A percentile compares a stretch with the other conserved stretches of the same genome.
Evolutionary conservation across 192 early-diverging fungal species (phyloP).

Genomic region (Backusella mclennaniae): DNA sequence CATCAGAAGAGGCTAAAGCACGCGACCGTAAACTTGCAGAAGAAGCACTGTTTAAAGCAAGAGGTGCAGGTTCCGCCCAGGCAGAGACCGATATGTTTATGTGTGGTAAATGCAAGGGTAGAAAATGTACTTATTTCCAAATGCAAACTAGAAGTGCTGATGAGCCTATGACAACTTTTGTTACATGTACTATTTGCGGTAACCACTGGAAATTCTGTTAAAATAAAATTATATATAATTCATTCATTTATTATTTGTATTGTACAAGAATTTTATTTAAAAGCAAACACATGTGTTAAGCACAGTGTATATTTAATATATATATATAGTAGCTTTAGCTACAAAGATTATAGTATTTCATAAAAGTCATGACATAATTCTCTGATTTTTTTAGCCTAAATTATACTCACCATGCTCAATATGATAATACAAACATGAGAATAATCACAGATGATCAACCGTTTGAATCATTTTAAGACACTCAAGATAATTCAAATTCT

Average conservation of each 20-base stretch:
- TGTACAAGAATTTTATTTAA: not conserved
- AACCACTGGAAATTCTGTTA: conserved; percentile 76
- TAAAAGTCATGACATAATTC: too few relatives aligned
- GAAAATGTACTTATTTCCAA: conserved; percentile 91
- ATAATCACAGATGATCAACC: too few relatives aligned
- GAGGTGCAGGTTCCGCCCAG: conserved; percentile 66
- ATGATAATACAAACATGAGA: too few relatives aligned
- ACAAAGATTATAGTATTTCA: too few relatives aligned
- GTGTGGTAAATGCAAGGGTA: conserved; percentile 88
- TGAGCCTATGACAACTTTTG: conserved; percentile 99
- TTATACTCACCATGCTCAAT: too few relatives aligned
- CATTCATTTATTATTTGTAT: not conserved
- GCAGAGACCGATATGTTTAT: conserved; percentile 93
- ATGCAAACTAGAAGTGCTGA: conserved; percentile 87
- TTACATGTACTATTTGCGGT: conserved; percentile 83
- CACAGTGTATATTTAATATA: too few relatives aligned
- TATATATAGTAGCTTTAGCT: too few relatives aligned
- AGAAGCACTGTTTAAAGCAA: conserved; percentile 74
- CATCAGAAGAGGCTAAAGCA: conserved; percentile 78
- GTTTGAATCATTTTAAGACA: too few relatives aligned
- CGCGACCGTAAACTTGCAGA: conserved; percentile 69
- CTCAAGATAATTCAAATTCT: not conserved
- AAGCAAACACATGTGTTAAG: too few relatives aligned
- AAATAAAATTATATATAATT: not conserved
- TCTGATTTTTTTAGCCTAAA: too few relatives aligned